Percentiles rank a stretch among this genome's conserved stretches.
phyloP scores from a whole-genome alignment of 2,329 filamentous ascomycete species.

The Fusarium sp. region DNA sequence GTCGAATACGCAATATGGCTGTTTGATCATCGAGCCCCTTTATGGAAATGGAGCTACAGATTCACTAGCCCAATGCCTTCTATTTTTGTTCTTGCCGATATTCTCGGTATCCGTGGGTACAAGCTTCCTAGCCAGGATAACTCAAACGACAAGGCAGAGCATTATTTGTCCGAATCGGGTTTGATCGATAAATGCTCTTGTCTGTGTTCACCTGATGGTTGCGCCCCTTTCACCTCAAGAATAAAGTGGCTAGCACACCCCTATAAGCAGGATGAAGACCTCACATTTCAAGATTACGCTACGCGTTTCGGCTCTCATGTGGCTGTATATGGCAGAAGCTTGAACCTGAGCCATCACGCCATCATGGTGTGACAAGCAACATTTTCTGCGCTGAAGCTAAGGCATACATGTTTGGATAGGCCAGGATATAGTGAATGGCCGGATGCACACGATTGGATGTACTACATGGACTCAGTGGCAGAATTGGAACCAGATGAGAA shows the following conservation, averaged over 20 bases:
- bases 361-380: neutral
- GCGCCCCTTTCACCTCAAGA: neutral
- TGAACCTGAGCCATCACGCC: rapidly evolving
- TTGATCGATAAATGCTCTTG: rapidly evolving
- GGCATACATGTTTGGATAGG: neutral
- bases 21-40: rapidly evolving
- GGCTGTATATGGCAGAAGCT: rapidly evolving
- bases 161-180: rapidly evolving
- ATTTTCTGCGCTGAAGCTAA: neutral
- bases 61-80: neutral
- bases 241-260: neutral
- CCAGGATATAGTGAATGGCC: rapidly evolving
- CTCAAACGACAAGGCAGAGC: rapidly evolving
- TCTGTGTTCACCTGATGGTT: neutral
- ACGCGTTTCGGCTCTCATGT: rapidly evolving
- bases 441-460: rapidly evolving
- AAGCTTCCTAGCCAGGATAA: rapidly evolving
- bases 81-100: rapidly evolving
- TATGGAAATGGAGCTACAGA: neutral
- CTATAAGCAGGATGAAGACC: rapidly evolving
- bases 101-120: rapidly evolving
- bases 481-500: neutral
- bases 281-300: rapidly evolving
- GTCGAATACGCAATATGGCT: neutral
- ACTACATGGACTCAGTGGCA: rapidly evolving